Evolutionary conservation across 1,284 basidiomycete species (phyloP).

Genomic region (Pseudozyma pruni): DNA sequence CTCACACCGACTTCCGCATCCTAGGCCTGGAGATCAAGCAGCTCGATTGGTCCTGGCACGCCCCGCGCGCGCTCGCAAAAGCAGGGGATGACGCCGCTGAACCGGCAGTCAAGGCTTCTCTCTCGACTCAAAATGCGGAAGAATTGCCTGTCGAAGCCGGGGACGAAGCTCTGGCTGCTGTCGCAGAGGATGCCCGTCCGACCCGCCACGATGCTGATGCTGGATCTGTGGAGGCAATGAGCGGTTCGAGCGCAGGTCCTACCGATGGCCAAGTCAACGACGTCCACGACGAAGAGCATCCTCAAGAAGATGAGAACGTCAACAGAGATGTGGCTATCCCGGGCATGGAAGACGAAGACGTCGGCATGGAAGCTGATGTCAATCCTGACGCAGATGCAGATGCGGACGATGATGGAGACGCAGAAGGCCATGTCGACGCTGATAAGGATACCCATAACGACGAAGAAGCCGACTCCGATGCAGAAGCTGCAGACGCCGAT

Average conservation of each 20-base stretch:
- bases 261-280: not conserved
- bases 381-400: conserved; percentile 1
- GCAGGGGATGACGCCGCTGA: not conserved
- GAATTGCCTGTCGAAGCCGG: conserved; percentile 1
- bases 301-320: conserved; percentile 1
- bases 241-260: not conserved
- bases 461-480: conserved; percentile 17
- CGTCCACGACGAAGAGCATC: not conserved
- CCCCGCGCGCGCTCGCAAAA: conserved; percentile 9
- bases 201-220: not conserved
- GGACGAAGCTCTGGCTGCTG: not conserved
- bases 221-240: not conserved
- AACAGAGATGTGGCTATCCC: not conserved
- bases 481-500: conserved; percentile 5
- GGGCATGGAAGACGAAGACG: not conserved
- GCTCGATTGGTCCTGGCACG: conserved; percentile 54
- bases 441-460: conserved; percentile 12
- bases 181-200: not conserved
- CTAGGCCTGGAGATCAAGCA: conserved; percentile 48
- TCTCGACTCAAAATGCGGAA: too few relatives aligned
- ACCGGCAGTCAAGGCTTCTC: not conserved
- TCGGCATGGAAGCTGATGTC: not conserved
- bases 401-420: not conserved
- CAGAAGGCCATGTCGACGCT: not conserved
- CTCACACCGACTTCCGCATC: conserved; percentile 56